Percentiles rank a stretch among this genome's conserved stretches.
Conservation (phyloP, 345 rosid genomes). For the Acer negundo region DNA sequence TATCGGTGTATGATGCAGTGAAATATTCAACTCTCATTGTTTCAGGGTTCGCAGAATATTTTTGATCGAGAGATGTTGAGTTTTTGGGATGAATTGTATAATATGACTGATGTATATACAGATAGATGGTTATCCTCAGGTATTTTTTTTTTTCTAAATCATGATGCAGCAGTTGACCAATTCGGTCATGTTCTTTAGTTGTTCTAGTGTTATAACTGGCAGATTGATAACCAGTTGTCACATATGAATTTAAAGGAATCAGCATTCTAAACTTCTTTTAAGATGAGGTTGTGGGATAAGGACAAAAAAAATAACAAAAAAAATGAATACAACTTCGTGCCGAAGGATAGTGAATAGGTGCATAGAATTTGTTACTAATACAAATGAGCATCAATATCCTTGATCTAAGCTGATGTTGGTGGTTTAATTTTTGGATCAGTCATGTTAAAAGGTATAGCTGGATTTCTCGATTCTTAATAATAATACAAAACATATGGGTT, state of each 20-base stretch:
- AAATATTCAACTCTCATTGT: slow-evolving; percentile 24
- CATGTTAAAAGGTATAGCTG: background rate
- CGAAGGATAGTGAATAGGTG: background rate
- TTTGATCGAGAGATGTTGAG: slow-evolving; percentile 50
- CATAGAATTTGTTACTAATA: background rate
- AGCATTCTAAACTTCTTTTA: background rate
- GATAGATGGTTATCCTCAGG: slow-evolving; percentile 90
- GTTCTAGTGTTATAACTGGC: slow-evolving; percentile 10
- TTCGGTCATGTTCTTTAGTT: slow-evolving; percentile 16
- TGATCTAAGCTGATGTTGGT: background rate
- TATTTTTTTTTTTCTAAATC: slow-evolving; percentile 16
- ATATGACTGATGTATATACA: slow-evolving; percentile 76
- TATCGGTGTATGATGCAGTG: background rate
- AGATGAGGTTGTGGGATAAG: background rate
- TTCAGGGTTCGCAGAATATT: slow-evolving; percentile 64
- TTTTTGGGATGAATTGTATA: slow-evolving; percentile 61
- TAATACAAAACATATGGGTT: background rate
- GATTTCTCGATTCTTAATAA: background rate
- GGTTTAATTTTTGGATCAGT: background rate
- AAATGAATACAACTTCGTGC: background rate
- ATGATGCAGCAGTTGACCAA: background rate
- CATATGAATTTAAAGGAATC: background rate
- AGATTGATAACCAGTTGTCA: slow-evolving; percentile 3
- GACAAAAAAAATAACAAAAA: background rate
- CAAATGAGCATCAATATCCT: background rate